These are phyloP conservation scores for Capsicum rhomboideum DNA, from an alignment of 257 asterid species.

Conservation along the genomic window DNA sequence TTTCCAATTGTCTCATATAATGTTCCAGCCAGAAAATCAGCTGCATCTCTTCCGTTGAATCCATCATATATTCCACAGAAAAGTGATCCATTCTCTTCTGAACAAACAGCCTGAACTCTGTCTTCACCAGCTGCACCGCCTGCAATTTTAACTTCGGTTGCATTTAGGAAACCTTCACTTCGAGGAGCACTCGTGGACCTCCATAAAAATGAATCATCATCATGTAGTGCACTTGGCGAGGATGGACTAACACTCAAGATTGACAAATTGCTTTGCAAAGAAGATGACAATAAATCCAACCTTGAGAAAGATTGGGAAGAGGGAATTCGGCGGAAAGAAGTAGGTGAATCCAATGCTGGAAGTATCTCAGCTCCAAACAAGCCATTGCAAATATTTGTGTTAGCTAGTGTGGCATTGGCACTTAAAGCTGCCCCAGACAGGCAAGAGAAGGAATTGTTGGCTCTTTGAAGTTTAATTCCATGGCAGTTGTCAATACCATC, in stretches of 20 bases:
- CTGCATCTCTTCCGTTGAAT: conserved; percentile 93
- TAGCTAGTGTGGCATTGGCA: conserved; percentile 84
- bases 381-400: conserved; percentile 94
- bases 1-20: conserved; percentile 59
- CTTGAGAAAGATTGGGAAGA: conserved; percentile 61
- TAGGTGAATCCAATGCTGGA: conserved; percentile 82
- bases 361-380: conserved; percentile 76
- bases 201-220: conserved; percentile 43
- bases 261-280: conserved; percentile 71
- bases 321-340: conserved; percentile 73
- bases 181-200: conserved; percentile 49
- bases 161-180: conserved; percentile 59
- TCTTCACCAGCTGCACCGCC: conserved; percentile 99
- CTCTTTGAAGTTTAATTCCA: conserved; percentile 38
- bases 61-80: conserved; percentile 89
- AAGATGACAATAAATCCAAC: conserved; percentile 63
- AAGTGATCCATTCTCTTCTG: conserved; percentile 92
- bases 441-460: conserved; percentile 73
- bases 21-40: conserved; percentile 93
- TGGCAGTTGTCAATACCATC: conserved; percentile 53
- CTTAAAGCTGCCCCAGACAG: conserved; percentile 93
- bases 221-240: conserved; percentile 49
- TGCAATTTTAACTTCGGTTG: conserved; percentile 72
- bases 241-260: conserved; percentile 78
- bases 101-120: conserved; percentile 94